Percentiles rank a stretch among this genome's conserved stretches.
phyloP scores from a whole-genome alignment of 805 yeast species.

The Candida hungchunana region DNA sequence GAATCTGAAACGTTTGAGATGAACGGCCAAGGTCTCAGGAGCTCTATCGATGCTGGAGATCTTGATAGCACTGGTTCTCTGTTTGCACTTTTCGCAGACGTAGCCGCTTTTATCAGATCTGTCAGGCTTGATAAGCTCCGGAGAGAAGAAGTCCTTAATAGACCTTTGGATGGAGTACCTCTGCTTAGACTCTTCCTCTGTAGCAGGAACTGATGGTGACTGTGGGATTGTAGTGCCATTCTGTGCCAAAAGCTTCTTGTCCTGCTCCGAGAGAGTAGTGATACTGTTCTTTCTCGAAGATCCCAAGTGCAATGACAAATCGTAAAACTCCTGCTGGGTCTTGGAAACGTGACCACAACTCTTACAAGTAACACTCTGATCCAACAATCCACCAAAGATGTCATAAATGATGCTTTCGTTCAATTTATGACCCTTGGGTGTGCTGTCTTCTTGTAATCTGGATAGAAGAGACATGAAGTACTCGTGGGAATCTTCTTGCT shows the following conservation, averaged over 20 bases:
- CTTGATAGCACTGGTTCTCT: slow-evolving; percentile 73
- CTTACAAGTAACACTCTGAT: slow-evolving; percentile 81
- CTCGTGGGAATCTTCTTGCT: slow-evolving; percentile 97
- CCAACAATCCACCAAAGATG: slow-evolving; percentile 86
- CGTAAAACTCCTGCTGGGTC: slow-evolving; percentile 92
- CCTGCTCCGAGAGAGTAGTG: slow-evolving; percentile 8
- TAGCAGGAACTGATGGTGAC: neutral
- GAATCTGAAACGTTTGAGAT: slow-evolving; percentile 87
- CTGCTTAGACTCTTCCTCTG: slow-evolving; percentile 23
- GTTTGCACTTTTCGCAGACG: slow-evolving; percentile 81
- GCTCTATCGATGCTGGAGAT: slow-evolving; percentile 69
- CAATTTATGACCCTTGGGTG: slow-evolving; percentile 84
- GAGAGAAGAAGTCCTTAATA: slow-evolving; percentile 74
- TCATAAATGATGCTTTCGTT: slow-evolving; percentile 82
- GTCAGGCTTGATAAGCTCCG: slow-evolving; percentile 71
- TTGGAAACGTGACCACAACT: slow-evolving; percentile 77
- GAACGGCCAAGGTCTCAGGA: slow-evolving; percentile 85
- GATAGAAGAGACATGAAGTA: slow-evolving; percentile 90
- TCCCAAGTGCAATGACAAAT: slow-evolving; percentile 72
- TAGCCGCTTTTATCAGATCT: slow-evolving; percentile 71
- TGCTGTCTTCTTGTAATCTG: slow-evolving; percentile 84
- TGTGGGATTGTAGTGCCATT: slow-evolving; percentile 10
- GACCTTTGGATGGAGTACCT: slow-evolving; percentile 71
- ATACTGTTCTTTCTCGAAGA: slow-evolving; percentile 22
- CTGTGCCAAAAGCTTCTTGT: slow-evolving; percentile 6